Percentiles rank a stretch among this genome's conserved stretches.
Conservation (phyloP, 2,329 filamentous ascomycete genomes). For the Cladosporium sp. region DNA sequence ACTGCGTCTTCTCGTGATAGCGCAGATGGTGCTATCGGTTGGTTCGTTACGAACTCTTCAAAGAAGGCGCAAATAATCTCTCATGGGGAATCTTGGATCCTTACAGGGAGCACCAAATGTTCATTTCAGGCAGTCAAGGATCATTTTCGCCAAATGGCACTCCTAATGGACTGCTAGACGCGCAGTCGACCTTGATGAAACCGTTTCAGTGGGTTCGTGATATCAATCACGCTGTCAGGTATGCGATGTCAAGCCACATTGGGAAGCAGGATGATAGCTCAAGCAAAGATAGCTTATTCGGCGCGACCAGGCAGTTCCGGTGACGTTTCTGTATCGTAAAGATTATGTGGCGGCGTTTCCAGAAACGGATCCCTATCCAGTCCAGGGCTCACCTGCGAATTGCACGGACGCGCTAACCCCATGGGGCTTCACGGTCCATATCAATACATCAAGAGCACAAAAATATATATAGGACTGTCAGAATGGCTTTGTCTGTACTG, state of each 20-base stretch:
- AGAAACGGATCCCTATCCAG: constrained; percentile 12
- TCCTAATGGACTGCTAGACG: background rate
- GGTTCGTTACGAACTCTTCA: too few species aligned
- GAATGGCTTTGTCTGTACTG: constrained; percentile 5
- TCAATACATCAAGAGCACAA: constrained; percentile 8
- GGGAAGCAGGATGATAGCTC: constrained; percentile 7
- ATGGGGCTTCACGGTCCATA: constrained; percentile 12
- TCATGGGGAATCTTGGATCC: too few species aligned
- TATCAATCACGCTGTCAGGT: constrained; percentile 4
- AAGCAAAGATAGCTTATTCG: constrained; percentile 1
- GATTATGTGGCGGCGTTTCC: constrained; percentile 8
- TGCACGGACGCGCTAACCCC: constrained; percentile 13
- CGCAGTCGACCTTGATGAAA: background rate
- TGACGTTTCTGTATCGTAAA: constrained; percentile 13
- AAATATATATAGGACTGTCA: constrained; percentile 1
- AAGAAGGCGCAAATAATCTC: too few species aligned
- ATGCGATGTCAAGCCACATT: constrained; percentile 7
- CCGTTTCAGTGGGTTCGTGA: constrained; percentile 4
- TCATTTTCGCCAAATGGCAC: background rate
- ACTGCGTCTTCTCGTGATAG: too few species aligned
- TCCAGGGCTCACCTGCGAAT: background rate
- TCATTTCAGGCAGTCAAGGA: too few species aligned
- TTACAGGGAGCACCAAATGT: too few species aligned
- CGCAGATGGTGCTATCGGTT: too few species aligned
- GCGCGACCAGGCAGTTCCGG: background rate